Conservation (phyloP, 1,139 yeast genomes). For the Blastobotrys aristatus region DNA sequence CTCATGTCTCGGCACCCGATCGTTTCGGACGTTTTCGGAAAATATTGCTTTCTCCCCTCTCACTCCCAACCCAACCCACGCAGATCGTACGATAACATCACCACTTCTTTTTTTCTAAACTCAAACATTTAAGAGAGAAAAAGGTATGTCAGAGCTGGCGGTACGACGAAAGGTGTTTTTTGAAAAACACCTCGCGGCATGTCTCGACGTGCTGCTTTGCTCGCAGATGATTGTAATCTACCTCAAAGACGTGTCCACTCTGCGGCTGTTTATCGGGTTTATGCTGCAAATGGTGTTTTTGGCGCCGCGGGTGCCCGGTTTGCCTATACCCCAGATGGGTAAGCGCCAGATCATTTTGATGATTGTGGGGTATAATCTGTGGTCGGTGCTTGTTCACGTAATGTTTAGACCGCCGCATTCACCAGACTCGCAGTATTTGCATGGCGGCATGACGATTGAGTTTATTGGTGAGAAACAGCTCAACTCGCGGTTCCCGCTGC, state of each 20-base stretch:
- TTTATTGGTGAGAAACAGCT: slow-evolving; percentile 32
- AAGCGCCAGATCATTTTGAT: slow-evolving; percentile 23
- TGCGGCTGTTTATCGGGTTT: slow-evolving; percentile 25
- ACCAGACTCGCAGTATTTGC: slow-evolving; percentile 21
- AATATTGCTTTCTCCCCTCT: not conserved
- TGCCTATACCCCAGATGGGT: slow-evolving; percentile 20
- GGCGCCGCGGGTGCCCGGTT: slow-evolving; percentile 9
- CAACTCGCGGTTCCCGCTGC: slow-evolving; percentile 20
- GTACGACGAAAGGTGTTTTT: slow-evolving; percentile 21
- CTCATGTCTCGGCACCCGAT: not conserved
- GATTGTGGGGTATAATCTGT: slow-evolving; percentile 19
- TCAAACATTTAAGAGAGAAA: too few relatives aligned
- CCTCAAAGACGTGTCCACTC: slow-evolving; percentile 26
- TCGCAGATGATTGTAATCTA: slow-evolving; percentile 27
- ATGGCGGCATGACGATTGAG: slow-evolving; percentile 35
- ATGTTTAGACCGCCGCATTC: slow-evolving; percentile 16
- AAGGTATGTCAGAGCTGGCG: slow-evolving; percentile 4
- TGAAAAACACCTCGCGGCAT: slow-evolving; percentile 23
- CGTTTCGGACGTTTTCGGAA: not conserved
- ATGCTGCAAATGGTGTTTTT: slow-evolving; percentile 21
- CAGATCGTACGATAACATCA: too few relatives aligned
- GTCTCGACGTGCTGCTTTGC: slow-evolving; percentile 23
- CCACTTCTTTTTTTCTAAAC: too few relatives aligned
- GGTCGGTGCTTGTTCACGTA: slow-evolving; percentile 21
- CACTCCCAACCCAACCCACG: not conserved